These are phyloP conservation scores for Telopea speciosissima DNA, from an alignment of 177 flowering plant species.

Conservation along the genomic window DNA sequence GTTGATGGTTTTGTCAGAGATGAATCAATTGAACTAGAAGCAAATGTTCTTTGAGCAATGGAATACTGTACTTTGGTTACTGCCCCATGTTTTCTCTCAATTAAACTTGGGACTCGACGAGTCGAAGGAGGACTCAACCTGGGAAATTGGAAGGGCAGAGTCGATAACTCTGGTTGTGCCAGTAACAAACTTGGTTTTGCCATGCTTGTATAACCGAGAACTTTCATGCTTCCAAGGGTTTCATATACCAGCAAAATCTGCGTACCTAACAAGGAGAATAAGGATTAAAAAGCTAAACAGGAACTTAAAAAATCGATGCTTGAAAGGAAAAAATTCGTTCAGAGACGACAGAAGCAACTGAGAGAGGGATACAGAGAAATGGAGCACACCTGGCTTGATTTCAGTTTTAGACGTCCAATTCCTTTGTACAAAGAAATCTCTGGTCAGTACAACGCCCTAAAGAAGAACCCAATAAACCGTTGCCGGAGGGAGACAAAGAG, in stretches of 20 bases:
- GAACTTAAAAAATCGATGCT: too few species aligned
- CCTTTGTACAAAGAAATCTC: too few species aligned
- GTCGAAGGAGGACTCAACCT: slow-evolving; percentile 1
- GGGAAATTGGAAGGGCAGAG: slow-evolving; percentile 16
- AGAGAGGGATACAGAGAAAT: too few species aligned
- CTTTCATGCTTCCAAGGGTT: slow-evolving; percentile 10
- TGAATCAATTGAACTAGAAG: slow-evolving; percentile 27
- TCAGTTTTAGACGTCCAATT: too few species aligned
- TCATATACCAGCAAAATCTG: slow-evolving; percentile 3
- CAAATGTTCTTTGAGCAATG: slow-evolving; percentile 29
- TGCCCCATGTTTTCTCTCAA: slow-evolving; percentile 27
- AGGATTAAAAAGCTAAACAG: too few species aligned
- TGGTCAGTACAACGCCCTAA: too few species aligned
- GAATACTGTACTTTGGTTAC: slow-evolving; percentile 27
- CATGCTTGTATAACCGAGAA: slow-evolving; percentile 13
- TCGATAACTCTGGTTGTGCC: slow-evolving; percentile 40
- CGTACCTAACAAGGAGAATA: background rate
- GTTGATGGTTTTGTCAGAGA: slow-evolving; percentile 23
- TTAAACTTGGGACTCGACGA: slow-evolving; percentile 12
- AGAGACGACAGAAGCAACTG: too few species aligned
- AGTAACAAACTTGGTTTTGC: slow-evolving; percentile 46
- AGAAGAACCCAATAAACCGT: too few species aligned
- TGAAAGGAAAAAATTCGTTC: too few species aligned
- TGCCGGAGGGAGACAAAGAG: too few species aligned
- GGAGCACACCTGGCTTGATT: too few species aligned